phyloP scores from a whole-genome alignment of 805 yeast species.

The Scheffersomyces spartinae region DNA sequence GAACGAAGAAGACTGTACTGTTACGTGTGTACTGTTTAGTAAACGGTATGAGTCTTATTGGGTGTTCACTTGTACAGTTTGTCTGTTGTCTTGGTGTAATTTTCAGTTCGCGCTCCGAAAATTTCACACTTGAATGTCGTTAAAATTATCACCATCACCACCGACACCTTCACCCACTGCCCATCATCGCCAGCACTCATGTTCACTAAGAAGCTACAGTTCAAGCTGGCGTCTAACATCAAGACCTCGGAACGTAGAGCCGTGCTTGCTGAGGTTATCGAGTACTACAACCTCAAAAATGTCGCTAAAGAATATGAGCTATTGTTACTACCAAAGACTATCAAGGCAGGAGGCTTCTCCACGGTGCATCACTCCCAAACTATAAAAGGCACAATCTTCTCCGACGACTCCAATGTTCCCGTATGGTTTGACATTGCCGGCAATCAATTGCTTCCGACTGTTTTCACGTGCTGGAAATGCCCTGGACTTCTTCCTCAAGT shows the following conservation, averaged over 20 bases:
- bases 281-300: constrained; percentile 24
- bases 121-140: no score
- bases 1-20: no score
- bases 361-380: constrained; percentile 44
- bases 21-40: no score
- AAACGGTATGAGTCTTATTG: no score
- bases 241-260: constrained; percentile 72
- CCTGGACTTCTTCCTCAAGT: constrained; percentile 59
- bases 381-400: constrained; percentile 50
- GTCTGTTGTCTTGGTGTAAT: no score
- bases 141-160: no score
- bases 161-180: no score
- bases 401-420: constrained; percentile 54
- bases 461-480: constrained; percentile 59
- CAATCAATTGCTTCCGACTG: constrained; percentile 51
- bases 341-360: constrained; percentile 60
- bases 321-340: constrained; percentile 35
- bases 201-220: no score
- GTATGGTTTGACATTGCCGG: constrained; percentile 60
- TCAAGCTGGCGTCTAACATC: constrained; percentile 68
- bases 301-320: constrained; percentile 31
- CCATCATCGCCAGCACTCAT: no score
- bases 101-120: no score
- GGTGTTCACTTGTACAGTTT: no score
- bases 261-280: constrained; percentile 32